Base-by-base conservation (phyloP, 768 basidiomycete species). In the Asterophora parasitica region DNA sequence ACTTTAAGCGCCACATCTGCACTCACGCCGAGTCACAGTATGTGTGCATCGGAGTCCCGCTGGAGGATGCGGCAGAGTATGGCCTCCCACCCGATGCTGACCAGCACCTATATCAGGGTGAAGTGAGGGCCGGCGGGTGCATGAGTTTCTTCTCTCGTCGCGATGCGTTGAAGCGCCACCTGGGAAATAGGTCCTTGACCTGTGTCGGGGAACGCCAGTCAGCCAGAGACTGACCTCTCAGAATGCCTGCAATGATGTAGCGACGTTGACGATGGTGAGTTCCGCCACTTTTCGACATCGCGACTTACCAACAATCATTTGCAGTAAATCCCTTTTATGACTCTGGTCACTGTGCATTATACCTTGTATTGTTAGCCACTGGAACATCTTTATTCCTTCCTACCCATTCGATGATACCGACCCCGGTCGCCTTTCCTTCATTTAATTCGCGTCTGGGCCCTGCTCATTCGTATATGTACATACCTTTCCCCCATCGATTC, bases 1-100 rank as follows among this genome's bases (percentile, higher is more conserved):
- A 84, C 56, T 76, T 78, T 58, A 74, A 73, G 59, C 75, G 82
- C 17, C 82, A 84, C 58, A 58, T 83, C 35, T 68, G 63, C 36
- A 80, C 80, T 2, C 82, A 71, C 35, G 67, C 30, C 12, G 30
- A 31, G 30, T 31, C 30, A 10, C 30, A 31, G 30, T 8, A 31
- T 31, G 8, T 31, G 51, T 77, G 75, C 61, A 66, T 64, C 41
- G 74, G 74, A 2, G 67, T 73, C n/a, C 62, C 53, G 5, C 40
- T 48, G 33, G 41, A 50, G 27, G 55, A 61, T 27, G 60, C 59
- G 4, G 49, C 43, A 7, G 37, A 46, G 19, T 44, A 51, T 8
- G 59, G 58, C 28, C 43, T 51, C 49, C 42, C 58, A 8, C 33
- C 35, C 4, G 54, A 57, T 19, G 61, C 62, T 13, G 41, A 58